Percentiles rank a stretch among this genome's conserved stretches.
These are phyloP conservation scores for Coniochaeta sp. DNA, from an alignment of 2,329 filamentous ascomycete genomes.

Conservation along the genomic window DNA sequence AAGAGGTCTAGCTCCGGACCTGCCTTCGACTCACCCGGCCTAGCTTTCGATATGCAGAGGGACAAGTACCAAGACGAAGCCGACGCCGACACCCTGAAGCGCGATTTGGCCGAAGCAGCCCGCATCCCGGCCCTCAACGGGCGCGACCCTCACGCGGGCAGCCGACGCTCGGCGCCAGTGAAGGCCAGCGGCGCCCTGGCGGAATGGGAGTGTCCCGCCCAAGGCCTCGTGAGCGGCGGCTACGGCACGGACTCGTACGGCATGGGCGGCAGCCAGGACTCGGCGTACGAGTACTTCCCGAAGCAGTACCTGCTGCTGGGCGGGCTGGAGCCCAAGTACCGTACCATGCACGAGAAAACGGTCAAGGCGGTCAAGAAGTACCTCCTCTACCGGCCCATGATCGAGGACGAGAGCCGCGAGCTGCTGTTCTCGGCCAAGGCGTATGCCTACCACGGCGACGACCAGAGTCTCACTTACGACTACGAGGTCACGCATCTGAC, in stretches of 20 bases:
- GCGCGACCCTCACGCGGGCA: background rate
- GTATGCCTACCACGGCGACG: conserved; percentile 35
- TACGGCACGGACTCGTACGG: conserved; percentile 42
- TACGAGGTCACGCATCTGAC: conserved; percentile 60
- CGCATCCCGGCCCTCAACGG: background rate
- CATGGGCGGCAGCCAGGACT: conserved; percentile 61
- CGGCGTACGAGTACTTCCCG: conserved; percentile 65
- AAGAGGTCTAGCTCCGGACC: background rate
- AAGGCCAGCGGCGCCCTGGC: conserved; percentile 25
- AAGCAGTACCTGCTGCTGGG: conserved; percentile 72
- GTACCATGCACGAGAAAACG: conserved; percentile 62
- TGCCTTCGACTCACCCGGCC: background rate
- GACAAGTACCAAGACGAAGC: background rate
- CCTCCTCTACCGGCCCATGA: conserved; percentile 73
- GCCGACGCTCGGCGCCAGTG: conserved; percentile 17
- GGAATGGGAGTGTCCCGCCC: conserved; percentile 46
- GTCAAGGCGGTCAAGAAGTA: conserved; percentile 63
- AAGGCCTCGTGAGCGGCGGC: conserved; percentile 47
- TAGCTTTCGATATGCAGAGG: background rate
- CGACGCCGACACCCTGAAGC: no score
- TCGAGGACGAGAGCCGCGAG: conserved; percentile 51
- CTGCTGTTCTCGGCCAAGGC: conserved; percentile 67
- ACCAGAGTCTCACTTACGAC: conserved; percentile 33
- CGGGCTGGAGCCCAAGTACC: conserved; percentile 66
- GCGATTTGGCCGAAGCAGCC: background rate